Evolutionary conservation across 805 yeast species (phyloP), one percentile per base, ranked within the genome.

Genomic region (Teunomyces gatunensis): DNA sequence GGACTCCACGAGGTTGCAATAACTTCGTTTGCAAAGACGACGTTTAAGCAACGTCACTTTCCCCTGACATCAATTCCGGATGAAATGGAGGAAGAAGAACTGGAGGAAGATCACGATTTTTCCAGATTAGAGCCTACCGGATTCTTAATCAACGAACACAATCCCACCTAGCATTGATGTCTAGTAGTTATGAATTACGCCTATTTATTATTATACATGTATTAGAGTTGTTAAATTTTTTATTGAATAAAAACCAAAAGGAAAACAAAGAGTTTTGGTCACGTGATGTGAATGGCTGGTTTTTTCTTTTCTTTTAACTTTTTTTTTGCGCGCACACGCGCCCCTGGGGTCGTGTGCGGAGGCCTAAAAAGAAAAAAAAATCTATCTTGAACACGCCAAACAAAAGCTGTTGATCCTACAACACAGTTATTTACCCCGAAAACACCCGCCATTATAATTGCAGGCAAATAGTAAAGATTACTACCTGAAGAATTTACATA

Each of bases 1-100:
- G 57, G 61, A 9, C 45, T 65, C 25, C 42, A 32, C 17, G 75
- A 70, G 47, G 48, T 52, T 3, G 62, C 63, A n/a, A 57, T 61
- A 37, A 44, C 33, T 13, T 35, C 42, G 23, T 54, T 54, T 42
- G 37, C 39, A 12, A 41, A 36, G 4, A 51, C 53, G 9, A 21
- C 5, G 12, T 51, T 54, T 11, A 32, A 44, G 25, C 40, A 27
- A 13, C 34, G 29, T 18, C 46, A 54, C 18, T 54, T 46, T 30
- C 56, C 57, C 3, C 41, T 13, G 15, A 13, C 33, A 6, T 32
- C n/a, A 3, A 5, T 13, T 34, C 43, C 32, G 6, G 6, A 3
- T 9, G 43, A 13, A 9, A 5, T n/a, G 15, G 21, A 13, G 6
- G 27, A 40, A 4, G 15, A 40, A 2, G 15, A 17, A 11, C 10